These are phyloP conservation scores for Gryganskiella cystojenkinii DNA, from an alignment of 192 early-diverging fungal genomes.

Conservation along the genomic window DNA sequence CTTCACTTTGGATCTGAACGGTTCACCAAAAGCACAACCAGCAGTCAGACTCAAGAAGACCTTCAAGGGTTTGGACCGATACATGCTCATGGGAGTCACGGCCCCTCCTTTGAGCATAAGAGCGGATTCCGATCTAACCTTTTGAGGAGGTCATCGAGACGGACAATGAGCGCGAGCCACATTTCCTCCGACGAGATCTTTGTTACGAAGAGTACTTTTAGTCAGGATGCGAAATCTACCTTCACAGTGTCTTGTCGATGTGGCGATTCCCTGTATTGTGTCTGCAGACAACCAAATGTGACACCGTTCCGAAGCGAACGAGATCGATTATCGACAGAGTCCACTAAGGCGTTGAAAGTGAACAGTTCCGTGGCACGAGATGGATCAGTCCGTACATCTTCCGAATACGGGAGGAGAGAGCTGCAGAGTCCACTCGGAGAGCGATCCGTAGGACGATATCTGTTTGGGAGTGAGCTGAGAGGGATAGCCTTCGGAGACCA, in stretches of 20 bases:
- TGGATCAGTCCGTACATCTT: too few relatives aligned
- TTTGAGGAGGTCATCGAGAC: conserved; percentile 12
- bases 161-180: conserved; percentile 39
- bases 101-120: not conserved
- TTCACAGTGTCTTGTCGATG: not conserved
- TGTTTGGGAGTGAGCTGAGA: too few relatives aligned
- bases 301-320: conserved; percentile 7
- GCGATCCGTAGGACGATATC: too few relatives aligned
- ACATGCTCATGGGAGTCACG: too few relatives aligned
- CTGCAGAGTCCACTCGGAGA: too few relatives aligned
- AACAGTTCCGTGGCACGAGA: too few relatives aligned
- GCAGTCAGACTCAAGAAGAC: not conserved
- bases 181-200: conserved; percentile 31
- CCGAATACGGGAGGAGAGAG: too few relatives aligned
- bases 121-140: conserved; percentile 9
- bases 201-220: not conserved
- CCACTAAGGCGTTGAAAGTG: too few relatives aligned
- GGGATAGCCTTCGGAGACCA: too few relatives aligned
- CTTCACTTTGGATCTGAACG: conserved; percentile 28
- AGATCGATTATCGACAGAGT: not conserved
- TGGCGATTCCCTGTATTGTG: not conserved
- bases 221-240: not conserved
- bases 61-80: not conserved
- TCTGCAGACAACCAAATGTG: not conserved
- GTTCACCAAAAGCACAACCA: conserved; percentile 13